These are phyloP conservation scores for Ogataea henricii DNA, from an alignment of 805 yeast species.

Conservation along the genomic window DNA sequence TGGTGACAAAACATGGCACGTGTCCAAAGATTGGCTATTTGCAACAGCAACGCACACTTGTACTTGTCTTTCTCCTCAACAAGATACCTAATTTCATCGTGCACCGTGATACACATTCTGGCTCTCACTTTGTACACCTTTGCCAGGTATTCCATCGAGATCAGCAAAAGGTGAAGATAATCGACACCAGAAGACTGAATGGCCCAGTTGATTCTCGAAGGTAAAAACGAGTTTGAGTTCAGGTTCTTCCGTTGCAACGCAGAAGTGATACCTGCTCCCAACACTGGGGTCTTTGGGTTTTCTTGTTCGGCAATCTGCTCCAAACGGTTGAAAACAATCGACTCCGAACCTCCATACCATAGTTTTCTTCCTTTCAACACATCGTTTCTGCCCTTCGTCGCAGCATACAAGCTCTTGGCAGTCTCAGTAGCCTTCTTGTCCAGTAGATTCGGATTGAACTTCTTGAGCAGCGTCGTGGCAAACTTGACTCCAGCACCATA, in stretches of 20 bases:
- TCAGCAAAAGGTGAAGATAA: constrained; percentile 79
- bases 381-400: constrained; percentile 74
- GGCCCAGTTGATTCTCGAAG: constrained; percentile 96
- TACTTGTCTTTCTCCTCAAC: constrained; percentile 74
- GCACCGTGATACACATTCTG: constrained; percentile 83
- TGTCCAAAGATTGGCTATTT: constrained; percentile 92
- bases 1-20: constrained; percentile 94
- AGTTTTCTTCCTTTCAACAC: constrained; percentile 28
- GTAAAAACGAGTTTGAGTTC: constrained; percentile 65
- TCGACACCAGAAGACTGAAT: constrained; percentile 98
- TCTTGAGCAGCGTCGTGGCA: constrained; percentile 80
- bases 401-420: constrained; percentile 69
- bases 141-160: constrained; percentile 83
- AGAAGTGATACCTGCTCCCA: constrained; percentile 91
- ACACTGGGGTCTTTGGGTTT: constrained; percentile 82
- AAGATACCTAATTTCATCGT: constrained; percentile 88
- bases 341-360: constrained; percentile 92
- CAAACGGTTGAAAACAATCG: constrained; percentile 83
- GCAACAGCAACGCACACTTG: constrained; percentile 78
- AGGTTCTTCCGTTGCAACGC: constrained; percentile 73
- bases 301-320: constrained; percentile 85
- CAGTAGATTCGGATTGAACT: constrained; percentile 71
- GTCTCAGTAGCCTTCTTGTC: constrained; percentile 65
- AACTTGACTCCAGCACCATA: constrained; percentile 96
- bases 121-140: constrained; percentile 68